phyloP scores from a whole-genome alignment of 1,139 yeast species.

The Suhomyces yuchorum region DNA sequence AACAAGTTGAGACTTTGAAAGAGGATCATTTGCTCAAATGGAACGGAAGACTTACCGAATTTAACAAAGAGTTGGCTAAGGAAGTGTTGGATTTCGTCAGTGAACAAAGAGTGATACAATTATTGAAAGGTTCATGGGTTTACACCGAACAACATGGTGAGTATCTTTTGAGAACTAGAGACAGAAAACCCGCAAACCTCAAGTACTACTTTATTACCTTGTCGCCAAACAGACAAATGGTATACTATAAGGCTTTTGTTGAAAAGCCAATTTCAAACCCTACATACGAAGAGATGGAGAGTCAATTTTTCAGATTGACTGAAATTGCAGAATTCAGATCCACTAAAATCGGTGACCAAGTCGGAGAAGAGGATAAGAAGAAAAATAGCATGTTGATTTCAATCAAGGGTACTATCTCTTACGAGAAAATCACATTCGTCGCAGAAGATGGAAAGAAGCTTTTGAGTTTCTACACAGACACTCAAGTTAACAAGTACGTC shows the following conservation, averaged over 20 bases:
- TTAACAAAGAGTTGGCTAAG: constrained; percentile 52
- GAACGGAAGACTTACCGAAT: constrained; percentile 42
- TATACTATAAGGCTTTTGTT: constrained; percentile 63
- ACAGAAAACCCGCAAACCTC: constrained; percentile 24
- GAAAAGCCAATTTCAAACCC: constrained; percentile 53
- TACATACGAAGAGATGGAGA: constrained; percentile 55
- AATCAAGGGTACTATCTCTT: constrained; percentile 54
- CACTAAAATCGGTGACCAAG: constrained; percentile 44
- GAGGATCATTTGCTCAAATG: constrained; percentile 34
- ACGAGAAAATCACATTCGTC: constrained; percentile 54
- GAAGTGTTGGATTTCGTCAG: constrained; percentile 77
- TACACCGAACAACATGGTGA: constrained; percentile 65
- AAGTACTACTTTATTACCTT: constrained; percentile 60
- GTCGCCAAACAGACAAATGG: constrained; percentile 68
- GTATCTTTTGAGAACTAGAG: constrained; percentile 30
- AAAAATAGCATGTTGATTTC: constrained; percentile 47
- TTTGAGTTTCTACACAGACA: constrained; percentile 68
- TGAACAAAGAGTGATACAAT: constrained; percentile 72
- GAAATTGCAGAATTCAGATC: constrained; percentile 47
- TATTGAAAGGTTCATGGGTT: constrained; percentile 87
- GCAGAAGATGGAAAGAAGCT: constrained; percentile 45
- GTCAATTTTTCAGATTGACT: constrained; percentile 31
- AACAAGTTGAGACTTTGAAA: constrained; percentile 54
- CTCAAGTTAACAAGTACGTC: constrained; percentile 66
- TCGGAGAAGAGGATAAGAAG: constrained; percentile 42